A percentile compares a stretch with the other conserved stretches of the same genome.
Evolutionary conservation across 345 rosid genomes (phyloP).

Genomic region (Clarkia xantiana): DNA sequence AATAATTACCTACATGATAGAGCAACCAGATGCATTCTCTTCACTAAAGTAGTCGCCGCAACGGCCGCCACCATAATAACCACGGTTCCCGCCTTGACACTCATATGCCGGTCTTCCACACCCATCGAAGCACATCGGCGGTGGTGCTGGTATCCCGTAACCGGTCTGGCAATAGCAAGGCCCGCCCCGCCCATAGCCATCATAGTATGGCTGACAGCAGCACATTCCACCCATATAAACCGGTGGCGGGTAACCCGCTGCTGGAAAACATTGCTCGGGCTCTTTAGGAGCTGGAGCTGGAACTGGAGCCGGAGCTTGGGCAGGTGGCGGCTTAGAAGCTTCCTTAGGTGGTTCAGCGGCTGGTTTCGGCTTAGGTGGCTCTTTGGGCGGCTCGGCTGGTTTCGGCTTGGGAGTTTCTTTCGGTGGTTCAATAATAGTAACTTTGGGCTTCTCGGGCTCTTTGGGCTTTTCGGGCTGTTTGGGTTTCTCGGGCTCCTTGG

Average conservation of each 20-base stretch:
- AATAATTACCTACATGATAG: constrained; percentile 38
- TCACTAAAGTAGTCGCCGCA: constrained; percentile 26
- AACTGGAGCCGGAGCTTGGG: no score
- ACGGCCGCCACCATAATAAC: constrained; percentile 11
- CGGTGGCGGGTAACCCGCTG: background rate
- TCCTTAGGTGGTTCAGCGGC: no score
- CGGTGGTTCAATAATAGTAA: no score
- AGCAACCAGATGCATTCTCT: constrained; percentile 40
- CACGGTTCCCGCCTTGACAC: constrained; percentile 22
- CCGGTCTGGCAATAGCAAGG: background rate
- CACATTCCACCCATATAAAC: background rate
- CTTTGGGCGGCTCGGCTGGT: no score
- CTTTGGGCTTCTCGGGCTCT: no score
- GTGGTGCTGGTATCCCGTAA: background rate
- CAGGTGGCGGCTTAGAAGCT: no score
- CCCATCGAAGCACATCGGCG: constrained; percentile 5
- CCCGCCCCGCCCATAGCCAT: background rate
- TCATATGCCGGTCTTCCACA: constrained; percentile 1
- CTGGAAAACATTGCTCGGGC: no score
- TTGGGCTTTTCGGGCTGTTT: no score
- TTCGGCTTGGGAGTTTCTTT: no score
- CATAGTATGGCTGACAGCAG: background rate
- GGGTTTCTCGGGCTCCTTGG: background rate
- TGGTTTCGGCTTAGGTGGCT: no score
- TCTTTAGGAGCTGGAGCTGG: no score